Evolutionary conservation across 495 filamentous ascomycete genomes (phyloP).

Genomic region (Thermothielavioides terrestris): DNA sequence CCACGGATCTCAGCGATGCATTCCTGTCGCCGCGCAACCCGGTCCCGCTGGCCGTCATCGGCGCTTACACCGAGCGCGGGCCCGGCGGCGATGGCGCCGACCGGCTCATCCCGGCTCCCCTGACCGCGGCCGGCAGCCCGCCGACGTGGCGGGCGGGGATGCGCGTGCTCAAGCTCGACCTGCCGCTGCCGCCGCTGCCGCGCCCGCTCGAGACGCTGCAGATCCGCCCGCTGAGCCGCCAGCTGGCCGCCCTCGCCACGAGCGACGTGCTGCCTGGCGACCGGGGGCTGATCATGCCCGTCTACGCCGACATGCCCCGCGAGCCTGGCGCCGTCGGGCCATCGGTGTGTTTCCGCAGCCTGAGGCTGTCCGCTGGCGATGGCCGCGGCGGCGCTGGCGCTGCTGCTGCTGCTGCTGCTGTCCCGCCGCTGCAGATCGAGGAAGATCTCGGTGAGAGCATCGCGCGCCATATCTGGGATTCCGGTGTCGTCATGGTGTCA

Average conservation of each 20-base stretch:
- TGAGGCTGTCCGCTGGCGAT: conserved; percentile 21
- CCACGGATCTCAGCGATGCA: conserved; percentile 82
- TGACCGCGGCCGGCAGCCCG: conserved; percentile 9
- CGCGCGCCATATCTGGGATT: conserved; percentile 87
- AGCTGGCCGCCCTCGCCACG: conserved; percentile 23
- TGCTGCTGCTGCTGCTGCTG: background rate
- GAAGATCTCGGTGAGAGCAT: conserved; percentile 96
- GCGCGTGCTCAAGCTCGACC: conserved; percentile 34
- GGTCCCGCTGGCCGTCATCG: conserved; percentile 46
- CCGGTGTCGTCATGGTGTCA: conserved; percentile 31
- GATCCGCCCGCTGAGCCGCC: conserved; percentile 28
- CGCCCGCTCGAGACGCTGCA: conserved; percentile 24
- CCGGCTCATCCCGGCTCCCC: conserved; percentile 31
- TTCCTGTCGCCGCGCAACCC: conserved; percentile 61
- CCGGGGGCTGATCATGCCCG: conserved; percentile 31
- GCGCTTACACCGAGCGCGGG: conserved; percentile 44
- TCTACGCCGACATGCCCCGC: conserved; percentile 26
- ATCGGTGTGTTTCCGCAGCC: conserved; percentile 30
- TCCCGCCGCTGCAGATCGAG: conserved; percentile 43
- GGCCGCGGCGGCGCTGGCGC: too few species aligned
- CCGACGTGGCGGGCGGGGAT: conserved; percentile 32
- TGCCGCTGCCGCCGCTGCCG: conserved; percentile 19
- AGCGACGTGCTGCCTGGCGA: conserved; percentile 18
- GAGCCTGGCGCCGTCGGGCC: background rate
- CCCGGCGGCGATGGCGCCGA: conserved; percentile 9